A percentile compares a stretch with the other conserved stretches of the same genome.
These are phyloP conservation scores for Thermochaetoides dissita DNA, from an alignment of 2,329 filamentous ascomycete species.

Conservation along the genomic window DNA sequence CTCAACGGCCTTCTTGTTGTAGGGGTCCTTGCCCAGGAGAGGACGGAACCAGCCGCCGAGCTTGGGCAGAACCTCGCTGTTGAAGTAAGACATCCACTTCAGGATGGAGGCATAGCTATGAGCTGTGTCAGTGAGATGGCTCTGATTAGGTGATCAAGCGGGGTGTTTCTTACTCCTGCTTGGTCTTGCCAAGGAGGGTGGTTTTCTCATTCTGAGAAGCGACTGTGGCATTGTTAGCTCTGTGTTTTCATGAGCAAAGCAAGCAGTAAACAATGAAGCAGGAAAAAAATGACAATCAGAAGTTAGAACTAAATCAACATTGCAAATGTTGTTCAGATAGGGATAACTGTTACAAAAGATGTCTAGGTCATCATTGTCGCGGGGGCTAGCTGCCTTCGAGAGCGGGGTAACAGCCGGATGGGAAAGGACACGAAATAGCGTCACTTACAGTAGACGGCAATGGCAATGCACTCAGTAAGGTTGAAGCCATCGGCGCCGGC, in stretches of 20 bases:
- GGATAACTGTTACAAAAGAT: conserved; percentile 80
- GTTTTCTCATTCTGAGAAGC: conserved; percentile 99
- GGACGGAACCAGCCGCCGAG: conserved; percentile 76
- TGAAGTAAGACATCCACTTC: conserved; percentile 96
- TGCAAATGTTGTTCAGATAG: conserved; percentile 76
- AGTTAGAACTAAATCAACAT: conserved; percentile 86
- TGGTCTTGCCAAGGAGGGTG: conserved; percentile 96
- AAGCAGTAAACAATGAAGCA: conserved; percentile 16
- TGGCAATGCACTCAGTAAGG: conserved; percentile 81
- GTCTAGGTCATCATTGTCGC: conserved; percentile 56
- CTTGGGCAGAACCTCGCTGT: conserved; percentile 64
- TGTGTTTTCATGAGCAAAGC: not conserved
- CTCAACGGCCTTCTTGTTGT: conserved; percentile 97
- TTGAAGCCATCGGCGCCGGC: conserved; percentile 81
- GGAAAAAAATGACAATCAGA: conserved; percentile 42
- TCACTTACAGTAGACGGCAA: conserved; percentile 90
- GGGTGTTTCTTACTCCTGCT: conserved; percentile 64
- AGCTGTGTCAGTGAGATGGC: too few relatives aligned
- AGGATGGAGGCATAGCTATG: conserved; percentile 80
- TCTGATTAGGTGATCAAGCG: too few relatives aligned
- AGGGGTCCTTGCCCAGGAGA: conserved; percentile 64
- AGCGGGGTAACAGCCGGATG: conserved; percentile 9
- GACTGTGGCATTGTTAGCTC: conserved; percentile 41
- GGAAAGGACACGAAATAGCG: conserved; percentile 16
- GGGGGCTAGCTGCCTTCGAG: conserved; percentile 5